phyloP scores from a whole-genome alignment of 805 yeast species.

The Yarrowia deformans region DNA sequence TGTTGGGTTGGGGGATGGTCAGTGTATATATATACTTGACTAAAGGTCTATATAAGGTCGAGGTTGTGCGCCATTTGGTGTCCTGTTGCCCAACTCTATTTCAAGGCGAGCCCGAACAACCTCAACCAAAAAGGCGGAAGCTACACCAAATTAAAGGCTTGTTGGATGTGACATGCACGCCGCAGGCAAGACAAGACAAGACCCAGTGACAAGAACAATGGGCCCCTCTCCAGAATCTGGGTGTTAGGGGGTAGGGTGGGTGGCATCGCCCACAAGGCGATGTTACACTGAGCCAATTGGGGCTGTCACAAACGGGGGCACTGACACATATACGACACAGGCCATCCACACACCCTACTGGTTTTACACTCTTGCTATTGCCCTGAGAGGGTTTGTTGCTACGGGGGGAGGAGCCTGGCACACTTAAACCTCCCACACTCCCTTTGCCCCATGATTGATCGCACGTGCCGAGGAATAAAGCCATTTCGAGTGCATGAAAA shows the following conservation, averaged over 20 bases:
- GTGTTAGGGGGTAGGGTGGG: no score
- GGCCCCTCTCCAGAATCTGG: no score
- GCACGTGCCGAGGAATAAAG: slow-evolving; percentile 35
- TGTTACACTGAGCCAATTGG: not conserved
- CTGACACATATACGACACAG: no score
- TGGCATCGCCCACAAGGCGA: not conserved
- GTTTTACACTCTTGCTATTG: no score
- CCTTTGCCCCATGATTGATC: slow-evolving; percentile 4
- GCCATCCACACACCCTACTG: no score
- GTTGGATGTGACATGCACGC: slow-evolving; percentile 8
- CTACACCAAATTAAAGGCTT: slow-evolving; percentile 9
- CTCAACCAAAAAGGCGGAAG: slow-evolving; percentile 3
- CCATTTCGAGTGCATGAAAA: not conserved
- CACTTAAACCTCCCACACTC: not conserved
- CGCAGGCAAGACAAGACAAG: not conserved
- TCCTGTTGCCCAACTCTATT: slow-evolving; percentile 20
- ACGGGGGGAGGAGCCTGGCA: no score
- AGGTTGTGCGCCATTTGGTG: slow-evolving; percentile 11
- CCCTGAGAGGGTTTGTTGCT: no score
- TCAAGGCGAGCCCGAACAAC: not conserved
- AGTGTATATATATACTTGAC: not conserved
- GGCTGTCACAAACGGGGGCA: not conserved
- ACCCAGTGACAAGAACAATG: no score
- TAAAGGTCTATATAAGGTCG: no score
- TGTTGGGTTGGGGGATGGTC: not conserved